Conservation (phyloP, 2,329 filamentous ascomycete species). For the Alternaria burnsii region DNA sequence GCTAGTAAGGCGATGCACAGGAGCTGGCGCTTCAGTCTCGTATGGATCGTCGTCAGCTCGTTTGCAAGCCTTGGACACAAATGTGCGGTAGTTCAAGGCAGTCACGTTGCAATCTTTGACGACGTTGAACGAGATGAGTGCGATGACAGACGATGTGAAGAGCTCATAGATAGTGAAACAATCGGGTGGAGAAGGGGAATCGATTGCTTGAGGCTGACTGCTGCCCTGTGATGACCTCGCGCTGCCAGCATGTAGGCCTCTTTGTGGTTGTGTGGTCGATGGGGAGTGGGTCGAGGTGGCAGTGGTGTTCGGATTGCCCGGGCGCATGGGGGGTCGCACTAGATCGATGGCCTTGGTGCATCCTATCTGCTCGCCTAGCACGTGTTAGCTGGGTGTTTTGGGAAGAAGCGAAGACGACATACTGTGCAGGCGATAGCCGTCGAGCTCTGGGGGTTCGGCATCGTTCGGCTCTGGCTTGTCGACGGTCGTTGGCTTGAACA, state of each 20-base stretch:
- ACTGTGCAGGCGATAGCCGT: slow-evolving; percentile 45
- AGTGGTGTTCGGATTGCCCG: slow-evolving; percentile 29
- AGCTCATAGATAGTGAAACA: slow-evolving; percentile 48
- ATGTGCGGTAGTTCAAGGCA: slow-evolving; percentile 50
- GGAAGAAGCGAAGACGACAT: slow-evolving; percentile 9
- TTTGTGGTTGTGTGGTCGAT: slow-evolving; percentile 28
- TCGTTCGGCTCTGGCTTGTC: slow-evolving; percentile 34
- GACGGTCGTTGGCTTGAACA: slow-evolving; percentile 40
- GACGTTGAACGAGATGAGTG: slow-evolving; percentile 45
- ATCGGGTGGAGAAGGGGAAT: slow-evolving; percentile 39
- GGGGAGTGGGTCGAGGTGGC: slow-evolving; percentile 30
- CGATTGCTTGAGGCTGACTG: slow-evolving; percentile 21
- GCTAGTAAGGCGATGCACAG: slow-evolving; percentile 38
- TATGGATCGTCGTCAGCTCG: slow-evolving; percentile 14
- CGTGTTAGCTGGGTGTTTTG: slow-evolving; percentile 28
- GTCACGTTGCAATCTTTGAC: slow-evolving; percentile 43
- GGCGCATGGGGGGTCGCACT: slow-evolving; percentile 40
- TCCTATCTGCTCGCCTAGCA: slow-evolving; percentile 43
- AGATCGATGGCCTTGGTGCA: slow-evolving; percentile 47
- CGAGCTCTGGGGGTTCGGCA: slow-evolving; percentile 35
- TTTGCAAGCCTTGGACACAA: slow-evolving; percentile 37
- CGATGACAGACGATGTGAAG: slow-evolving; percentile 49
- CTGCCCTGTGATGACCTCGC: slow-evolving; percentile 28
- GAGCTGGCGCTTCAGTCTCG: slow-evolving; percentile 9
- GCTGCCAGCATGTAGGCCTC: slow-evolving; percentile 28